Conservation (phyloP, 2,329 filamentous ascomycete genomes). For the Fusarium austroafricanum region DNA sequence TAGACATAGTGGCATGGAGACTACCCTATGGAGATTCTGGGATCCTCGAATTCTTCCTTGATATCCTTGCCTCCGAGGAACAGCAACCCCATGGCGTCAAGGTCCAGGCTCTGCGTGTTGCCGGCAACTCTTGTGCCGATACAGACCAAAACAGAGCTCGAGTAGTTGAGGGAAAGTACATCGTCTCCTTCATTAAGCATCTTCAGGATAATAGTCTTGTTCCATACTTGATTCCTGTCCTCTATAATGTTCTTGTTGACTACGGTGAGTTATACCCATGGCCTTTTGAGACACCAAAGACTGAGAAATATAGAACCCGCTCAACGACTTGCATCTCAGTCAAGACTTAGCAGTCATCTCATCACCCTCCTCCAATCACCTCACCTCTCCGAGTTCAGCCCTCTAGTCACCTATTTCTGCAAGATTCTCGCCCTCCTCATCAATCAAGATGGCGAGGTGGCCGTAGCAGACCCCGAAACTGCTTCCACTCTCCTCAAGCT, state of each 20-base stretch:
- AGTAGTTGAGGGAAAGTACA: constrained; percentile 61
- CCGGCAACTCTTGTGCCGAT: constrained; percentile 73
- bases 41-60: constrained; percentile 67
- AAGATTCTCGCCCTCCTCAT: constrained; percentile 67
- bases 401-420: constrained; percentile 64
- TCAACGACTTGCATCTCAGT: constrained; percentile 66
- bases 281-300: fast-evolving
- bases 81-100: constrained; percentile 58
- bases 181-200: constrained; percentile 61
- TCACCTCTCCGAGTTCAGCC: constrained; percentile 54
- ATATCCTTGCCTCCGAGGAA: constrained; percentile 54
- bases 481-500: constrained; percentile 63
- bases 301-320: constrained; percentile 61
- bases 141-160: constrained; percentile 70
- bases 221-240: constrained; percentile 66
- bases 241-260: constrained; percentile 73
- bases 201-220: constrained; percentile 61
- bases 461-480: constrained; percentile 58
- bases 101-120: constrained; percentile 66
- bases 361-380: constrained; percentile 62
- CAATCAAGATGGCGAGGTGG: constrained; percentile 62
- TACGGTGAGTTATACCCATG: constrained; percentile 60
- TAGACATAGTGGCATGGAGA: constrained; percentile 64
- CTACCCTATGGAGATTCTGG: constrained; percentile 68
- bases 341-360: constrained; percentile 61